Conservation (phyloP, 169 alveolate species). For the Plasmodium coatneyi region DNA sequence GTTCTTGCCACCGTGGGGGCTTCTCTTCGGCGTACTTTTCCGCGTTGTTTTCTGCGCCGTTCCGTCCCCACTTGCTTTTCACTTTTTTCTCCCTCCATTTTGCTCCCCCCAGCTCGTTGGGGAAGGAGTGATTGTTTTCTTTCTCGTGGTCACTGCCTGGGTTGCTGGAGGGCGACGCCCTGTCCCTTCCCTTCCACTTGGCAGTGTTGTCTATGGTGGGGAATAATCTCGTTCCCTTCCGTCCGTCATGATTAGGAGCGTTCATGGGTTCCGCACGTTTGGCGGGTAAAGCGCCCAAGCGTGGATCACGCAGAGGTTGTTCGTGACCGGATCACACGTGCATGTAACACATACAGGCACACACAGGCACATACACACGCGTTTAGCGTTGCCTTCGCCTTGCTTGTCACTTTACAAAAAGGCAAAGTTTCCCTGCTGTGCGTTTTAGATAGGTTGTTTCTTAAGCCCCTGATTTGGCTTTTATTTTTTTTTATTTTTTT, state of each 20-base stretch:
- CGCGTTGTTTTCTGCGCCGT: neutral
- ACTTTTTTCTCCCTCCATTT: slow-evolving; percentile 8
- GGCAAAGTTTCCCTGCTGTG: neutral
- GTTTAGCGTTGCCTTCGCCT: neutral
- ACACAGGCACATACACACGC: neutral
- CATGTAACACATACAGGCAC: neutral
- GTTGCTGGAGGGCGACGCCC: neutral
- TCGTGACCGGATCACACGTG: neutral
- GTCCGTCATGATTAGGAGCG: neutral
- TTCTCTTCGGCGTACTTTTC: neutral
- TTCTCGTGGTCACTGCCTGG: neutral
- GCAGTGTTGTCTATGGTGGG: neutral
- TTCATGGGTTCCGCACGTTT: neutral
- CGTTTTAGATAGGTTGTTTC: neutral
- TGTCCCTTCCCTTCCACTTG: neutral
- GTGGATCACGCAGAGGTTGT: neutral
- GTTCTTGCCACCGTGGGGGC: slow-evolving; percentile 4
- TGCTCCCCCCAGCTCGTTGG: neutral
- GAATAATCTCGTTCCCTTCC: neutral
- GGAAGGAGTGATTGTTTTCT: neutral
- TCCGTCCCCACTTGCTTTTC: neutral
- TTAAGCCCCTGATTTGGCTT: neutral
- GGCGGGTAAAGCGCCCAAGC: neutral
- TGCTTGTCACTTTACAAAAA: neutral
- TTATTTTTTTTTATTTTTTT: neutral